Conservation (phyloP, 176 grass and related monocot species). For the Rhipidocladum racemiflorum region DNA sequence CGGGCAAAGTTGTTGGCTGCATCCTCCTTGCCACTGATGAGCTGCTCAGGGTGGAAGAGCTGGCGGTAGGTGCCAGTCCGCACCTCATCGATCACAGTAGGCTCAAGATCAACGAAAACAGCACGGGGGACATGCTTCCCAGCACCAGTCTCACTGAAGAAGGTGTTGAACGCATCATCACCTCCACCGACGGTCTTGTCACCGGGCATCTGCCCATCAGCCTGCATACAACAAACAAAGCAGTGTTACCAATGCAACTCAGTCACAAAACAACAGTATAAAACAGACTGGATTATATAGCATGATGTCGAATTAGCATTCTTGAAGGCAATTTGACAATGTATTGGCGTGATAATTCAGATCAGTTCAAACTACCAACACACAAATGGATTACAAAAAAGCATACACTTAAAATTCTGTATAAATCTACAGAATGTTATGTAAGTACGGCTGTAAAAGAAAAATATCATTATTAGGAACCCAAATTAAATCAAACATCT, state of each 20-base stretch:
- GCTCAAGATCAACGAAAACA: constrained; percentile 65
- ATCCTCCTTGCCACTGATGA: constrained; percentile 73
- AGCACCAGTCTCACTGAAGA: constrained; percentile 72
- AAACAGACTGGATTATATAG: too few species aligned
- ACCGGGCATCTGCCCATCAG: constrained; percentile 61
- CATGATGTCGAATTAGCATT: too few species aligned
- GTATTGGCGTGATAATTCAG: background rate
- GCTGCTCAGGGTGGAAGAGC: constrained; percentile 74
- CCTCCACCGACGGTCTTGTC: constrained; percentile 59
- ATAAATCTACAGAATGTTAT: background rate
- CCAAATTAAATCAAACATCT: background rate
- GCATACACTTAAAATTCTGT: background rate
- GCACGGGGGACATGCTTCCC: constrained; percentile 69
- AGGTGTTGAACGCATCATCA: constrained; percentile 78
- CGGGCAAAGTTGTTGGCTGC: constrained; percentile 74
- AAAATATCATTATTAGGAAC: background rate
- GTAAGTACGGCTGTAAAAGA: background rate
- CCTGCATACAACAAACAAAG: background rate
- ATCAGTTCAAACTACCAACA: background rate
- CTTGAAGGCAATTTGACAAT: too few species aligned
- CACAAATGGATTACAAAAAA: background rate
- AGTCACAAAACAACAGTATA: too few species aligned
- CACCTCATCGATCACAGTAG: constrained; percentile 66
- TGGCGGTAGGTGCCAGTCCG: constrained; percentile 60
- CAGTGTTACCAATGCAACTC: background rate